Evolutionary conservation across 192 early-diverging fungal genomes (phyloP), one percentile per base, ranked within the genome.

Genomic region (Gigaspora rosea): DNA sequence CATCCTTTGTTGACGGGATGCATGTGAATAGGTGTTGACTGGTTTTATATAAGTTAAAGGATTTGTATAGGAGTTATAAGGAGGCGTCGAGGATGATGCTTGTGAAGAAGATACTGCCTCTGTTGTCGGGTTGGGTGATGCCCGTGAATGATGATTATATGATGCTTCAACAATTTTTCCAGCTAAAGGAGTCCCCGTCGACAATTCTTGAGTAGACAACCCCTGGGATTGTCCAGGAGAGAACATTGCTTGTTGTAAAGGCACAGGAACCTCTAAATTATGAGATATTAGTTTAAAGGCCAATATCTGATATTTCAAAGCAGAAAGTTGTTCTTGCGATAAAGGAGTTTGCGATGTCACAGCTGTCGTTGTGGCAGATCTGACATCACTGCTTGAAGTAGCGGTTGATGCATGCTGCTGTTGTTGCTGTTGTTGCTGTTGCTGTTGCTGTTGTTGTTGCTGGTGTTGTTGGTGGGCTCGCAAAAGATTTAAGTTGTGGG

Each of bases 261-360:
- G 79, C 46, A 86, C 80, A 64, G 95, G 94, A 13, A 98, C 80
- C 10, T 92, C 89, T 84, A 93, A 85, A 81, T 95, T 95, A 78
- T 86, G 85, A 47, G 93, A 87, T 51, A 95, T 89, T 32, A 93
- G 83, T 70, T 95, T 93, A 83, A 91, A 96, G 47, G 94, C 94
- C 50, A 93, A 84, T 71, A 96, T 95, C 72, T 98, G 96, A 71
- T 85, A 86, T 77, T 92, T 89, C 33, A 98, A 85, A 11, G 87
- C 85, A 11, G 86, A 82, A 27, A 93, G 72, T 69, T 98, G 94
- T 46, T 87, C 88, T 36, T 75, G 69, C 4, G 88, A 86, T 71
- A 93, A 88, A 32, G 83, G 80, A 9, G 80, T 77, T 47, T 50
- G 20, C 70, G 83, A 47, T 71, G 84, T 65, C 81, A 79, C 27